These are phyloP conservation scores for Candida frijolesensis DNA, from an alignment of 1,139 yeast species.

Conservation along the genomic window DNA sequence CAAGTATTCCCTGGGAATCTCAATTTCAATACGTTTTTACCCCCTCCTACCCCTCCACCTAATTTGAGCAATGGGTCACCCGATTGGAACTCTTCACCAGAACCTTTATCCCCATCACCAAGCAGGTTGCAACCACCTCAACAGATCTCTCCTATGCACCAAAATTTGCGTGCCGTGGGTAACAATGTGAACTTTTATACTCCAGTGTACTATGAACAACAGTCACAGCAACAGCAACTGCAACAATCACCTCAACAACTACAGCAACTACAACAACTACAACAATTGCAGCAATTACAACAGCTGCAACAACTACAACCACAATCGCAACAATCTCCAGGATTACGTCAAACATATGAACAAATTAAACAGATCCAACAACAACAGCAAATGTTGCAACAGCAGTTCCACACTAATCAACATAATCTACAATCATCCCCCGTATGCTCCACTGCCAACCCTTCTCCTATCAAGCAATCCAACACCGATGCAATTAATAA, in stretches of 20 bases:
- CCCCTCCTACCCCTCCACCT: conserved; percentile 49
- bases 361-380: conserved; percentile 12
- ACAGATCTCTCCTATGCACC: conserved; percentile 30
- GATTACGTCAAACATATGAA: conserved; percentile 7
- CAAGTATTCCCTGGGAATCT: conserved; percentile 6
- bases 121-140: conserved; percentile 16
- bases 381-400: conserved; percentile 15
- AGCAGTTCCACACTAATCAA: conserved; percentile 12
- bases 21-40: conserved; percentile 31
- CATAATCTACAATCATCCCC: conserved; percentile 25
- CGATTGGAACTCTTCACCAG: conserved; percentile 44
- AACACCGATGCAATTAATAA: conserved; percentile 24
- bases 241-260: neutral
- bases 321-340: conserved; percentile 7
- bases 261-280: neutral
- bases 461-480: conserved; percentile 38
- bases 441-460: conserved; percentile 16
- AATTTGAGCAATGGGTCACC: conserved; percentile 39
- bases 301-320: conserved; percentile 4
- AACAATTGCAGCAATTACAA: conserved; percentile 6
- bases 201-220: conserved; percentile 37
- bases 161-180: conserved; percentile 15
- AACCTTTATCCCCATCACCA: conserved; percentile 43
- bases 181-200: conserved; percentile 32
- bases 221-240: neutral